These are phyloP conservation scores for Elongisporangium prolatum DNA, from an alignment of 352 stramenopile species.

Conservation along the genomic window DNA sequence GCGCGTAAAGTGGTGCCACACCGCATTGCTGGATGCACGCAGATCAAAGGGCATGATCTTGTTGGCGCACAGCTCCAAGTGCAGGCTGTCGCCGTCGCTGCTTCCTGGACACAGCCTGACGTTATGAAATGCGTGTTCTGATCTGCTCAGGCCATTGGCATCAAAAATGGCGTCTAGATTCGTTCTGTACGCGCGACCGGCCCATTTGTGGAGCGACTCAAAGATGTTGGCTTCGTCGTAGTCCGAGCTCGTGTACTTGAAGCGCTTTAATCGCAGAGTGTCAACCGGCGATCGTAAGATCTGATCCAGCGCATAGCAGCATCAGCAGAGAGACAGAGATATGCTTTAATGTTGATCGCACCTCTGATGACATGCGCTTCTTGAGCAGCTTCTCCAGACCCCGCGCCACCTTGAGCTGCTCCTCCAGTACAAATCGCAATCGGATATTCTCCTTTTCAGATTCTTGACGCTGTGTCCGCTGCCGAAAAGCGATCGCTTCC, in stretches of 20 bases:
- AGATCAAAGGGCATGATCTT: too few relatives aligned
- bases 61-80: background rate
- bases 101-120: slow-evolving; percentile 2
- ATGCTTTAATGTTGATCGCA: background rate
- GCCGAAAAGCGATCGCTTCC: slow-evolving; percentile 56
- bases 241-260: background rate
- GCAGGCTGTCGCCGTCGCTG: background rate
- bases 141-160: slow-evolving; percentile 20
- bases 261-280: background rate
- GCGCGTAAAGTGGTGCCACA: too few relatives aligned
- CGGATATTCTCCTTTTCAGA: slow-evolving; percentile 67
- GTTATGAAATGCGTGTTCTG: slow-evolving; percentile 27
- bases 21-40: too few relatives aligned
- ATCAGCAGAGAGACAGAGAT: background rate
- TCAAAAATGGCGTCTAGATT: slow-evolving; percentile 27
- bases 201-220: background rate
- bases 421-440: slow-evolving; percentile 43
- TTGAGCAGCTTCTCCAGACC: slow-evolving; percentile 49
- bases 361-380: slow-evolving; percentile 15
- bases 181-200: background rate
- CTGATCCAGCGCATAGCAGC: background rate
- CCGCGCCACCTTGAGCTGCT: slow-evolving; percentile 53
- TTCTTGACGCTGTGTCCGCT: slow-evolving; percentile 60
- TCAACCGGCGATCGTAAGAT: background rate
- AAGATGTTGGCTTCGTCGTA: background rate